Evolutionary conservation across 2,329 filamentous ascomycete genomes (phyloP), one percentile per base, ranked within the genome.

Genomic region (Zopfia rhizophila): DNA sequence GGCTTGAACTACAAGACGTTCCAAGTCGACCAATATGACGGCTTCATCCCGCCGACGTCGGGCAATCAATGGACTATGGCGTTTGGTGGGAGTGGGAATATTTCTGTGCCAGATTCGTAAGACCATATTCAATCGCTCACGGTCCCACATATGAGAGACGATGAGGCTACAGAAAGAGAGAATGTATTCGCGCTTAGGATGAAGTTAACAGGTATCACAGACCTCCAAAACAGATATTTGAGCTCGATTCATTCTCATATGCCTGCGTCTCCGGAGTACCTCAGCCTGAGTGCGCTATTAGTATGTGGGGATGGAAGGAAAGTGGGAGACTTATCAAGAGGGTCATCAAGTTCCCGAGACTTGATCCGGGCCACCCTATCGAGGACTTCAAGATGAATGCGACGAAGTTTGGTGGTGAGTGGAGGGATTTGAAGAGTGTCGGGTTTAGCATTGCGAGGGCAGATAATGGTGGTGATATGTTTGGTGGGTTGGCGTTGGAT

Each of bases 381-480:
- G 50, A 48, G 16, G 55, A 55, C 17, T 61, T 54, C 37, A 47
- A 51, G 16, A 61, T 61, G 57, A 61, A 61, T 31, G 29, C 22
- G 22, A 61, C 57, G 10, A 46, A 3, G 1, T 61, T 61, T 36
- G 25, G 28, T 4, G 13, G 29, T 4, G 43, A 57, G 8, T 61
- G 53, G 53, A 21, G 29, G 14, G 53, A 45, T 13, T 27, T 61
- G 21, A 55, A 55, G 50, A 61, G 57, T 48, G 23, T 61, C 4
- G 55, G 57, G n/a, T 61, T 61, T 28, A 55, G 53, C 19, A 61
- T 61, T 38, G 53, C 57, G 5, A 45, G 55, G 18, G 41, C 39
- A 25, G 57, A 61, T 48, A 53, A 61, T 47, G 57, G 53, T 6
- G 57, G 55, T 4, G 48, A 58, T 41, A 54, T 61, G 53, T 61